A percentile compares a stretch with the other conserved stretches of the same genome.
These are phyloP conservation scores for Tillandsia fasciculata DNA, from an alignment of 176 grass and related monocot genomes.

Conservation along the genomic window DNA sequence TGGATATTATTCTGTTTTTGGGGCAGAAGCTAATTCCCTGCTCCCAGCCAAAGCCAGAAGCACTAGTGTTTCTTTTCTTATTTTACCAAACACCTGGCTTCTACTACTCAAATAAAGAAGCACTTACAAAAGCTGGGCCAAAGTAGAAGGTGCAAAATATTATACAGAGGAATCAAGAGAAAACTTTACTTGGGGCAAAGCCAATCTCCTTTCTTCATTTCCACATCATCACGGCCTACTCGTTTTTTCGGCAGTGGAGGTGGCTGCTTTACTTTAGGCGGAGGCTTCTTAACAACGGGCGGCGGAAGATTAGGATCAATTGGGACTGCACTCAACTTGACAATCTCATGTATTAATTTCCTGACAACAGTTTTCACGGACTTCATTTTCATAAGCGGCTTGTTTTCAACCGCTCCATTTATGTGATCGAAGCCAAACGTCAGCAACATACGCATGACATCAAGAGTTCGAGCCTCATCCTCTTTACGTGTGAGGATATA, in stretches of 20 bases:
- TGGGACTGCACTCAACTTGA: slow-evolving; percentile 63
- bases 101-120: slow-evolving; percentile 17
- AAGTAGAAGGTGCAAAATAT: background rate
- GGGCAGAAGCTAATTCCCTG: too few species aligned
- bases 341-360: slow-evolving; percentile 80
- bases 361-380: slow-evolving; percentile 60
- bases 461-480: slow-evolving; percentile 85
- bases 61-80: too few species aligned
- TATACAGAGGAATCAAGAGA: slow-evolving; percentile 13
- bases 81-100: too few species aligned
- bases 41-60: too few species aligned
- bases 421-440: slow-evolving; percentile 76
- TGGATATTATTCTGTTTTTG: too few species aligned
- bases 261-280: slow-evolving; percentile 81
- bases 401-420: slow-evolving; percentile 82
- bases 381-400: slow-evolving; percentile 62
- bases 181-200: slow-evolving; percentile 78
- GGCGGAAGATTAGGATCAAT: slow-evolving; percentile 85
- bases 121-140: background rate
- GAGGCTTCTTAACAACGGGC: slow-evolving; percentile 57
- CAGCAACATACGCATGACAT: slow-evolving; percentile 79
- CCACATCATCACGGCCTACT: slow-evolving; percentile 91
- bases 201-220: slow-evolving; percentile 99
- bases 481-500: slow-evolving; percentile 95
- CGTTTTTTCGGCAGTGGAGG: slow-evolving; percentile 75